Percentiles rank a stretch among this genome's conserved stretches.
These are phyloP conservation scores for Ceratopteris richardii DNA, from an alignment of 75 land plant species.

Conservation along the genomic window DNA sequence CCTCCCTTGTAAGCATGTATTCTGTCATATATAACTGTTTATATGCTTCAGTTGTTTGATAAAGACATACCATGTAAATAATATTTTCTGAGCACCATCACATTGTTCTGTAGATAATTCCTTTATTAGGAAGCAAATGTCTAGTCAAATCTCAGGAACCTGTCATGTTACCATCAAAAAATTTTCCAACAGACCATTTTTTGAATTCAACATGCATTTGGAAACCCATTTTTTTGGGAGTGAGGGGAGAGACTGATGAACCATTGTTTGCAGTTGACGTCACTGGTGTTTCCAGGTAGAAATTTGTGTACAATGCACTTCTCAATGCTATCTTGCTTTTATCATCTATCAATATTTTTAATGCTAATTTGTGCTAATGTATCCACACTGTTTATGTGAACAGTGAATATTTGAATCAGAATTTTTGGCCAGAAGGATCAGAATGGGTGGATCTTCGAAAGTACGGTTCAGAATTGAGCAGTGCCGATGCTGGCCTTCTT, in stretches of 20 bases:
- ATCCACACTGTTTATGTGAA: conserved; percentile 13
- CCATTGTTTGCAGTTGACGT: conserved; percentile 31
- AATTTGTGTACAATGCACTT: neutral
- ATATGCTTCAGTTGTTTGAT: no score
- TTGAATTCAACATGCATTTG: conserved; percentile 4
- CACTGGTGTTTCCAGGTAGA: conserved; percentile 17
- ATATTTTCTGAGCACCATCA: neutral
- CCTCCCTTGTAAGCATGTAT: conserved; percentile 21
- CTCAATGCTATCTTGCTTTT: neutral
- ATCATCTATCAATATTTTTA: neutral
- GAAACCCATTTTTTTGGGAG: conserved; percentile 23
- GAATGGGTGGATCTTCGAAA: conserved; percentile 43
- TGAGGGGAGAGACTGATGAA: conserved; percentile 6
- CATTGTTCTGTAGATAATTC: conserved; percentile 17
- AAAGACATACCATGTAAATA: neutral
- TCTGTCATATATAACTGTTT: neutral
- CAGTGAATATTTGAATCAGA: conserved; percentile 18
- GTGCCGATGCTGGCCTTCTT: conserved; percentile 38
- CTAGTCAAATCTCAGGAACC: conserved; percentile 21
- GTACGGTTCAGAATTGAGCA: conserved; percentile 29
- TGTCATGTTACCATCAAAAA: conserved; percentile 14
- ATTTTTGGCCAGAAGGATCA: conserved; percentile 24
- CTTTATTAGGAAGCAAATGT: conserved; percentile 17
- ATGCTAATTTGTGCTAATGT: neutral
- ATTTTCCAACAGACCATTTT: conserved; percentile 1